These are phyloP conservation scores for Aspergillus sp. DNA, from an alignment of 2,329 filamentous ascomycete genomes.

Conservation along the genomic window DNA sequence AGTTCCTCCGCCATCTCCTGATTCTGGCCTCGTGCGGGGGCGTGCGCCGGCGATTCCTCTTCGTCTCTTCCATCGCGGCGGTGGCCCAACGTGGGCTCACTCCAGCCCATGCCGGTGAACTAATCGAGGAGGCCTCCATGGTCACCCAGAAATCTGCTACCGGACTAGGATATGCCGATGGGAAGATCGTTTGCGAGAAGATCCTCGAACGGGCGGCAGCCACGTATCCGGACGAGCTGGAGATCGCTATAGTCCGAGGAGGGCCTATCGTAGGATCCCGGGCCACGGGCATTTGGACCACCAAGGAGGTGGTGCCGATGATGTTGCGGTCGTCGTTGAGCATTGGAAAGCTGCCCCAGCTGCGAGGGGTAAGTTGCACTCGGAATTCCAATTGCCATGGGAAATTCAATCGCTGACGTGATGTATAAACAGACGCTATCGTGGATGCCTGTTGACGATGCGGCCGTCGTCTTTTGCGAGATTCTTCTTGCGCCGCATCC, in stretches of 20 bases:
- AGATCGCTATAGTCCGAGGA: not conserved
- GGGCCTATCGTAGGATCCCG: constrained; percentile 9
- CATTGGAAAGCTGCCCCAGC: not conserved
- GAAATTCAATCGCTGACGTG: not conserved
- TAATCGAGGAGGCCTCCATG: not conserved
- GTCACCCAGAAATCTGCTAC: not conserved
- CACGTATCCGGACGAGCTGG: not conserved
- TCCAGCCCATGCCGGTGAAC: not conserved
- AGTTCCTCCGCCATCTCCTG: not conserved
- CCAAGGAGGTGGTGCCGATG: constrained; percentile 2
- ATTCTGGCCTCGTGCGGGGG: not conserved
- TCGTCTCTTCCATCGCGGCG: constrained; percentile 8
- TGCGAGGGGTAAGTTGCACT: not conserved
- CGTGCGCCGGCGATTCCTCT: too few species aligned
- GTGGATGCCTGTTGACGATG: constrained; percentile 11
- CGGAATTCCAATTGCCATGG: not conserved
- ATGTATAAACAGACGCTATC: not conserved
- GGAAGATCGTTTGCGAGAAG: constrained; percentile 11
- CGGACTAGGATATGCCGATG: constrained; percentile 5
- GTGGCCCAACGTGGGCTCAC: not conserved
- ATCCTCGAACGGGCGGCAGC: not conserved
- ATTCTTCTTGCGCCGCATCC: not conserved
- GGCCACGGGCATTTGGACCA: constrained; percentile 3
- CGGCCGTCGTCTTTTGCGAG: not conserved
- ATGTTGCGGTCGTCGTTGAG: not conserved